phyloP scores from a whole-genome alignment of 2,329 filamentous ascomycete species.

The Aciculosporium take region DNA sequence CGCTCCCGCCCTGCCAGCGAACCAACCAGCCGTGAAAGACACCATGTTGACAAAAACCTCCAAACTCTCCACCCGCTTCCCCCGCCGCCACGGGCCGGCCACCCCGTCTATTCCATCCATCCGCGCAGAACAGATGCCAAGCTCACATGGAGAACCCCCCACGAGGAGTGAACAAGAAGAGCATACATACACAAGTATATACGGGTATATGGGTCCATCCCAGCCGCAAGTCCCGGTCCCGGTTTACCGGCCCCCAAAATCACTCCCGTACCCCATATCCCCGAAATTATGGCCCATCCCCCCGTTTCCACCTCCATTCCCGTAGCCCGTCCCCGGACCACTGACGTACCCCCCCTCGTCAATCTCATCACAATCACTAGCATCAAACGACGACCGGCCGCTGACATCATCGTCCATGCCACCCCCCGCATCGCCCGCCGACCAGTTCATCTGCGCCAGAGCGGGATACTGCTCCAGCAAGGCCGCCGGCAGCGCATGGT shows the following conservation, averaged over 20 bases:
- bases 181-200: no score
- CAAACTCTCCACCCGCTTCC: no score
- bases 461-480: constrained; percentile 86
- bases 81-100: no score
- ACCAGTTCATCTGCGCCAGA: constrained; percentile 82
- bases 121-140: no score
- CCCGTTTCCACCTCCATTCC: constrained; percentile 42
- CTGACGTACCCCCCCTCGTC: constrained; percentile 57
- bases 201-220: no score
- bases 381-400: constrained; percentile 69
- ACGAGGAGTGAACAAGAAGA: no score
- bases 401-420: constrained; percentile 63
- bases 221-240: no score
- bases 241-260: constrained; percentile 37
- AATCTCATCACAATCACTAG: constrained; percentile 61
- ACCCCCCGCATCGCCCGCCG: constrained; percentile 47
- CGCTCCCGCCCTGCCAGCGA: no score
- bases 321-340: constrained; percentile 45
- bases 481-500: constrained; percentile 68
- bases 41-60: no score
- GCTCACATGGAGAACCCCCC: no score
- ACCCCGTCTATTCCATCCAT: no score
- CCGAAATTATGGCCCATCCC: constrained; percentile 39
- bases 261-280: constrained; percentile 37
- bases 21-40: no score